Conservation (phyloP, 2,329 filamentous ascomycete species). For the Arthroderma sp. region DNA sequence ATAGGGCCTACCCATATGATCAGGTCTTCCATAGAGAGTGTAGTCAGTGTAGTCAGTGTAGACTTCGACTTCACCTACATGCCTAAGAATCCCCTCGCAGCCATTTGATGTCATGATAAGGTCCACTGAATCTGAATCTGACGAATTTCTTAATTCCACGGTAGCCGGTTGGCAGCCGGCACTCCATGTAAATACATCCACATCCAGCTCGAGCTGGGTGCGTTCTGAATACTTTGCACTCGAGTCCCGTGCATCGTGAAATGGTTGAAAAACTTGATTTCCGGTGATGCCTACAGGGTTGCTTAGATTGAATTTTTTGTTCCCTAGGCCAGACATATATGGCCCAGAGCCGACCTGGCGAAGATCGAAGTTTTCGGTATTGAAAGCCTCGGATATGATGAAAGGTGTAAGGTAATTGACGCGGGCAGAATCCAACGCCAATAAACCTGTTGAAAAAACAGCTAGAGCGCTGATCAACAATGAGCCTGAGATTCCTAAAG, state of each 20-base stretch:
- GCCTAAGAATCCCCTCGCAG: not conserved
- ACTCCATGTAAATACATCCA: not conserved
- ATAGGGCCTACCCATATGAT: not conserved
- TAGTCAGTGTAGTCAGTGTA: not conserved
- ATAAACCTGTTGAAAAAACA: conserved; percentile 1
- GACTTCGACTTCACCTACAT: not conserved
- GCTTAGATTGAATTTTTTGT: not conserved
- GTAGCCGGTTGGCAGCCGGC: not conserved
- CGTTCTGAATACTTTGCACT: not conserved
- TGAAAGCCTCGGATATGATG: not conserved
- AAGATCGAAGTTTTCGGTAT: not conserved
- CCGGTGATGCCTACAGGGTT: not conserved
- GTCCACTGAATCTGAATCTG: no score
- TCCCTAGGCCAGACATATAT: not conserved
- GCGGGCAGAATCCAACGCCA: not conserved
- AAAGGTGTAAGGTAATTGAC: not conserved
- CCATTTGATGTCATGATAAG: not conserved
- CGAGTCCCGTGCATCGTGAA: not conserved
- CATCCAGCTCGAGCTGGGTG: not conserved
- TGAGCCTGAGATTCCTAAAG: conserved; percentile 1
- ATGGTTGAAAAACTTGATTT: not conserved
- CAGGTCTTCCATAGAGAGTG: not conserved
- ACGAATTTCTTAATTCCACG: not conserved
- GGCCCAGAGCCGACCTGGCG: not conserved
- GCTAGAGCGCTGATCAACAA: not conserved